Base-by-base conservation (phyloP, 1,284 basidiomycete genomes). In the Boletus albobrunnescens region DNA sequence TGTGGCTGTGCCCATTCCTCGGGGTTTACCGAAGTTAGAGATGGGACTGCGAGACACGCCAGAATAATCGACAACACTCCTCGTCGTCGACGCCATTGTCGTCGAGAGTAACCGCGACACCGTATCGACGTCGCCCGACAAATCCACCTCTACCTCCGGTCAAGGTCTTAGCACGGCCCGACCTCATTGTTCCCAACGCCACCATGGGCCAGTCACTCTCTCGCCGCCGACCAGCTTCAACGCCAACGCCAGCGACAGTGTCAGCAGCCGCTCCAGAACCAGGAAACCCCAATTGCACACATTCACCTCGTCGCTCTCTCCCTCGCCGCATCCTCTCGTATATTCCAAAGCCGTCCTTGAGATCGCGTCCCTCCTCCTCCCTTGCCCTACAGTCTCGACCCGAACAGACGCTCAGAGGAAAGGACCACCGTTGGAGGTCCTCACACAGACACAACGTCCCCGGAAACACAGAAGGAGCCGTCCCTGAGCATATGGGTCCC, bases 361-460 rank as follows among this genome's bases (percentile, higher is more conserved):
- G 57, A 54, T 53, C 63, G 45, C 50, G 46, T 12, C 33, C 47
- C 8, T 46, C 46, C 10, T 31, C 44, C 8, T 51, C 60, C 47
- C 50, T 63, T 45, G 14, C 52, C 49, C 52, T 64, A 52, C 55
- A 53, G 36, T 44, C 47, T 39, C 46, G 45, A 49, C 36, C 63
- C 46, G 49, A 51, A 51, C 50, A 55, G 53, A 57, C 59, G 50
- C 57, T 58, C 47, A 54, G 56, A 59, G 41, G 50, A 6, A 59
- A 56, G 59, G 71, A 60, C 49, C 71, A 67, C 50, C 64, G 65
- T 43, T 74, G 73, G 72, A 60, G 68, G 32, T 65, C 63, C n/a
- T 74, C 73, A 23, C 60, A 62, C 24, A 58, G 57, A 39, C 57
- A 36, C 10, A 41, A 51, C 1, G 31, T 37, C 31, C 33, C 47